phyloP scores from a whole-genome alignment of 2,329 filamentous ascomycete genomes.

The Clonostachys solani region DNA sequence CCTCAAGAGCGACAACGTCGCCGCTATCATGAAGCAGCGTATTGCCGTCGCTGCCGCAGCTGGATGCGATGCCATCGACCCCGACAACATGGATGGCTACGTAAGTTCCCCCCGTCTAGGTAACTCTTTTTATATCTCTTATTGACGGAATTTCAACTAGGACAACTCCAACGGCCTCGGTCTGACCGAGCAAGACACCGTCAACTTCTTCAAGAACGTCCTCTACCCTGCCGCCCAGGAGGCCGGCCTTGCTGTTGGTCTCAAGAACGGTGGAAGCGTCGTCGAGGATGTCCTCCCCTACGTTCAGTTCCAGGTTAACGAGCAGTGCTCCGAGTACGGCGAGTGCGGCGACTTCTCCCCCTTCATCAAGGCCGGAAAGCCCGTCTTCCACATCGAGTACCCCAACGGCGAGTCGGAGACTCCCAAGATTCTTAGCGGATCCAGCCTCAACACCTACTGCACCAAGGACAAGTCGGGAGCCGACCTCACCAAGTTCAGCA shows the following conservation, averaged over 20 bases:
- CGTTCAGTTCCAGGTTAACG: conserved; percentile 65
- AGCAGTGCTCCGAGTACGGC: conserved; percentile 58
- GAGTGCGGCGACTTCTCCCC: conserved; percentile 55
- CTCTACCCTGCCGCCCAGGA: conserved; percentile 49
- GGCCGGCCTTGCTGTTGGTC: conserved; percentile 55
- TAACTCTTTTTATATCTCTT: background rate
- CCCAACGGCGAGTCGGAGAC: conserved; percentile 45
- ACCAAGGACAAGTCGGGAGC: conserved; percentile 26
- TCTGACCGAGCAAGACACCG: conserved; percentile 51
- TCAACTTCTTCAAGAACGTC: conserved; percentile 56
- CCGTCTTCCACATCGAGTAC: conserved; percentile 73
- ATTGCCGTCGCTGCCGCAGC: conserved; percentile 57
- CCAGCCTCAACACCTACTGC: conserved; percentile 37
- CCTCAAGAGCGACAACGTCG: conserved; percentile 50
- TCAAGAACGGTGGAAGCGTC: conserved; percentile 65
- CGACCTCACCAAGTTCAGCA: conserved; percentile 51
- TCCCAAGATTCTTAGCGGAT: conserved; percentile 28
- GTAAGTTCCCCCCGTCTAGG: conserved; percentile 24
- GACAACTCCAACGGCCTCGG: conserved; percentile 60
- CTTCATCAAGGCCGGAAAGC: conserved; percentile 58
- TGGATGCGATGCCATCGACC: conserved; percentile 66
- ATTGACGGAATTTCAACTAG: conserved; percentile 11
- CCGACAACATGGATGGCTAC: conserved; percentile 68
- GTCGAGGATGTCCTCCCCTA: conserved; percentile 40
- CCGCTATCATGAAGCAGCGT: conserved; percentile 58